Base-by-base conservation (phyloP, 768 basidiomycete species). In the Macrolepiota albuminosa region DNA sequence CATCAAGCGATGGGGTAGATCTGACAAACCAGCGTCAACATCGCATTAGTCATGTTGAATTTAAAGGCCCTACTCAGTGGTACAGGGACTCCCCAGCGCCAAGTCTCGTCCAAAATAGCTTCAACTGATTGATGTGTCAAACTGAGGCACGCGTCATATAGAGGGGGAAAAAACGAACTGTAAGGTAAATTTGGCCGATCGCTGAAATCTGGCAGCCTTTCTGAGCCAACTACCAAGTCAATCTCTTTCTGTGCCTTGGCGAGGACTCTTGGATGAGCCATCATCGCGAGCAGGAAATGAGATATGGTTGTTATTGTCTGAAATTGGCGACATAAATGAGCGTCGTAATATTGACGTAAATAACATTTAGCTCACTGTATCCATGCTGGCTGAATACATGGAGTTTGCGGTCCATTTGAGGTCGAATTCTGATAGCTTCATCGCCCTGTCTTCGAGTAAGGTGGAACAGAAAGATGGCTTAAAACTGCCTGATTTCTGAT, bases 371-470 rank as follows among this genome's bases (percentile, higher is more conserved):
- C 70, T n/a, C 49, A 86, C 87, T 0, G 86, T 88, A 64, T 89
- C 88, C 40, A 81, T 76, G 64, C 86, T 86, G 16, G 81, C 84
- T 6, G 79, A 74, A 68, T 88, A 91, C 86, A 91, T 89, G 34
- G 88, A 90, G 69, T 91, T 90, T n/a, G 90, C 89, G 1, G 87
- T 84, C 87, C 88, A 89, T 60, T 87, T 86, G 49, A 91, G 75
- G 64, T 91, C 89, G 61, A 84, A 84, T 65, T 88, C 86, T 48
- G 79, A 81, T 59, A 79, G 67, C 6, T 76, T 70, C 36, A 69
- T 71, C 42, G 70, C 59, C 51, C 73, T 75, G 62, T 72, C 70
- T 49, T 85, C 84, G 14, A 90, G 74, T 21, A 89, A 73, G 9
- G 81, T 84, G 1, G 81, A 79, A 57, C 76, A 78, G 67, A 79